Conservation (phyloP, 495 filamentous ascomycete species). For the Annulohypoxylon maeteangense region DNA sequence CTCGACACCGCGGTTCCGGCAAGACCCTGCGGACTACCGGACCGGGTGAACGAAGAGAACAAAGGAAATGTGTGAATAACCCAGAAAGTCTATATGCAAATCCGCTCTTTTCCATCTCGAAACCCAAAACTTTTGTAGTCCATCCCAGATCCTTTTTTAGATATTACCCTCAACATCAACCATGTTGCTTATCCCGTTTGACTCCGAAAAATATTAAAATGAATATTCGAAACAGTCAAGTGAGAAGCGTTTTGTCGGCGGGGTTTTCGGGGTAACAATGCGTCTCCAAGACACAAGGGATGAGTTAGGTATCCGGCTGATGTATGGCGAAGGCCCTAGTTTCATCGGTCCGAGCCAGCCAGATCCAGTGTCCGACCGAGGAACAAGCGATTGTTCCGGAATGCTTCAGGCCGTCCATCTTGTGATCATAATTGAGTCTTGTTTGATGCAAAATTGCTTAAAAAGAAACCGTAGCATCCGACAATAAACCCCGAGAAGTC, state of each 20-base stretch:
- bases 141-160: slow-evolving; percentile 43
- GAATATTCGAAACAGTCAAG: slow-evolving; percentile 35
- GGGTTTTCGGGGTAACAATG: slow-evolving; percentile 33
- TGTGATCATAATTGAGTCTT: slow-evolving; percentile 16
- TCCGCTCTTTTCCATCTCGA: slow-evolving; percentile 53
- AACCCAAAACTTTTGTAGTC: slow-evolving; percentile 49
- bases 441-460: slow-evolving; percentile 33
- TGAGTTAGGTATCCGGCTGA: slow-evolving; percentile 22
- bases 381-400: slow-evolving; percentile 25
- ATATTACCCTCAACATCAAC: slow-evolving; percentile 36
- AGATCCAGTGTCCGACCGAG: slow-evolving; percentile 18
- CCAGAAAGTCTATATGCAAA: slow-evolving; percentile 57
- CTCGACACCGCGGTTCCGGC: slow-evolving; percentile 25
- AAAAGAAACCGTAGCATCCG: slow-evolving; percentile 25
- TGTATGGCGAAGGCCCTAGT: slow-evolving; percentile 21
- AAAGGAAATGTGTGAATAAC: slow-evolving; percentile 47
- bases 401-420: slow-evolving; percentile 1
- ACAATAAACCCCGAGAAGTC: slow-evolving; percentile 37
- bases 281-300: slow-evolving; percentile 40
- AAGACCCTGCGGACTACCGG: slow-evolving; percentile 43
- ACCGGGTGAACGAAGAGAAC: slow-evolving; percentile 40
- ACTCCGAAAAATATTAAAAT: slow-evolving; percentile 48
- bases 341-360: slow-evolving; percentile 30
- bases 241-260: slow-evolving; percentile 31
- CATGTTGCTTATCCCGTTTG: slow-evolving; percentile 42